phyloP scores from a whole-genome alignment of 2,329 filamentous ascomycete species.

The Ceratocystis harringtonii region DNA sequence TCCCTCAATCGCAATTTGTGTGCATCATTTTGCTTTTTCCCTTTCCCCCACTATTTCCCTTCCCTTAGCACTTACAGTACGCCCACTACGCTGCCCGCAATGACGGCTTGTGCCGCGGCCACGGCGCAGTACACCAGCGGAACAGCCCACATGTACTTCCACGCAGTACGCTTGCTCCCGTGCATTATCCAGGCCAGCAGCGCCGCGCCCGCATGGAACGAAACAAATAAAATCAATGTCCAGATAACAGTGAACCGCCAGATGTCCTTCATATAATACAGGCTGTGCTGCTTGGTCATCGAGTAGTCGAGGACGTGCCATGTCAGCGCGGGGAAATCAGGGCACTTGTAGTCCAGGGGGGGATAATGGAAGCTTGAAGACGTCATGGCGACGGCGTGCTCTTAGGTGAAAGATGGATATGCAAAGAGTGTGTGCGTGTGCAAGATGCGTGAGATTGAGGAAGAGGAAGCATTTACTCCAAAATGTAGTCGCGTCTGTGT shows the following conservation, averaged over 20 bases:
- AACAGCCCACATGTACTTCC: constrained; percentile 54
- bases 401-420: not conserved
- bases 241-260: constrained; percentile 80
- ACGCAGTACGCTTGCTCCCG: constrained; percentile 39
- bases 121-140: constrained; percentile 56
- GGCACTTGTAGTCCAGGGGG: constrained; percentile 44
- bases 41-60: not conserved
- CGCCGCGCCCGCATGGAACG: constrained; percentile 59
- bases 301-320: constrained; percentile 42
- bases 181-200: constrained; percentile 60
- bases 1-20: no score
- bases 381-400: not conserved
- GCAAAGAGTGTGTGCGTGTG: not conserved
- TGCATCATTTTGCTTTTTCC: no score
- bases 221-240: constrained; percentile 65
- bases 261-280: constrained; percentile 63
- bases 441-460: not conserved
- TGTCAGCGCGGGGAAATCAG: constrained; percentile 69
- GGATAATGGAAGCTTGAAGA: constrained; percentile 22
- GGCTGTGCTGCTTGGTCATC: constrained; percentile 34
- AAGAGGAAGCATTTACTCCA: not conserved
- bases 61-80: constrained; percentile 45
- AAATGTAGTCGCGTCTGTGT: not conserved
- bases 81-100: constrained; percentile 70
- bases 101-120: constrained; percentile 58